Evolutionary conservation across 1,284 basidiomycete genomes (phyloP).

Genomic region (Agaricales sp.): DNA sequence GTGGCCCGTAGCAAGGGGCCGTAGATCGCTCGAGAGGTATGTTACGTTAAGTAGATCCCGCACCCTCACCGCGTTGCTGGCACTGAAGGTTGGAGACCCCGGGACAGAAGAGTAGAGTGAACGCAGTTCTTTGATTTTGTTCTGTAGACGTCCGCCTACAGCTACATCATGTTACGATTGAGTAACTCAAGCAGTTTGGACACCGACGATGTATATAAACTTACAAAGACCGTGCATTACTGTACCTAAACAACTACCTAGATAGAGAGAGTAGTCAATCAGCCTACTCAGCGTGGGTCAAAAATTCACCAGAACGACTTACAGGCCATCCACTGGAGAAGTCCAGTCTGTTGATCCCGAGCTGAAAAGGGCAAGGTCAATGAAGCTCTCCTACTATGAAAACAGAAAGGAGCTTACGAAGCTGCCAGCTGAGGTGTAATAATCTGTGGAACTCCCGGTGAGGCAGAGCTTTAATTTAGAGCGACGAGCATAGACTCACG

Average conservation of each 20-base stretch:
- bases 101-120: too few relatives aligned
- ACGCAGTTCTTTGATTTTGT: too few relatives aligned
- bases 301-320: constrained; percentile 6
- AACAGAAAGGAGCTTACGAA: constrained; percentile 21
- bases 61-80: background rate
- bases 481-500: constrained; percentile 19
- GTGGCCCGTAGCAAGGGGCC: too few relatives aligned
- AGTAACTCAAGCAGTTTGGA: too few relatives aligned
- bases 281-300: background rate
- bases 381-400: background rate
- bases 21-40: too few relatives aligned
- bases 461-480: constrained; percentile 12
- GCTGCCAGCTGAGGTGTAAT: constrained; percentile 33
- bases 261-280: background rate
- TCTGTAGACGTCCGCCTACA: too few relatives aligned
- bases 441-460: constrained; percentile 24
- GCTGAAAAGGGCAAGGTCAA: constrained; percentile 17
- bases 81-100: too few relatives aligned
- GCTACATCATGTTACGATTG: too few relatives aligned
- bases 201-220: background rate
- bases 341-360: constrained; percentile 36
- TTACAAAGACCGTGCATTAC: background rate
- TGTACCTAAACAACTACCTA: constrained; percentile 10
- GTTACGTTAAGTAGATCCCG: background rate
- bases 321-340: constrained; percentile 31